Evolutionary conservation across 352 stramenopile species (phyloP).

Genomic region (Aphanomyces stellatus): DNA sequence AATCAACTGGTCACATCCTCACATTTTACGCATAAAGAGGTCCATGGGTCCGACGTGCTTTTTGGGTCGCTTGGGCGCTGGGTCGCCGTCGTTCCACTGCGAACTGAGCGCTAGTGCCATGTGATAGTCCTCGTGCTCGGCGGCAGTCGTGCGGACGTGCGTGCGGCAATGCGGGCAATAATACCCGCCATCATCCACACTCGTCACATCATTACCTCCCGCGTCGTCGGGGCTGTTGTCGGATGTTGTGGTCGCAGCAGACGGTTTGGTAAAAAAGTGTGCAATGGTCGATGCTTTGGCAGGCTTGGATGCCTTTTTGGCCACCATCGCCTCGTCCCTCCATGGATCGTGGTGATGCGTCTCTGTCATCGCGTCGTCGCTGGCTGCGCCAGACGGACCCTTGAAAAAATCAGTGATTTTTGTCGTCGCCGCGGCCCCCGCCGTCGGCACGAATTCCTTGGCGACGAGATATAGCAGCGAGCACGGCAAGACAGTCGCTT

Average conservation of each 20-base stretch:
- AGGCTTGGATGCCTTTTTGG: background rate
- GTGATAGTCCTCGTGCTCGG: conserved; percentile 52
- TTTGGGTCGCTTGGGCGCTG: conserved; percentile 13
- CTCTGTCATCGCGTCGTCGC: background rate
- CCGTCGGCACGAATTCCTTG: conserved; percentile 60
- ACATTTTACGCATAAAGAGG: too few species aligned
- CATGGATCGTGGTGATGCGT: too few species aligned
- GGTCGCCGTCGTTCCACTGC: conserved; percentile 6
- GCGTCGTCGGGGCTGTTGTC: too few species aligned
- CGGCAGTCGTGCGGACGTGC: conserved; percentile 26
- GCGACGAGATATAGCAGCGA: conserved; percentile 44
- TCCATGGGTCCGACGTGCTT: conserved; percentile 38
- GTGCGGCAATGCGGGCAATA: conserved; percentile 36
- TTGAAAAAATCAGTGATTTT: conserved; percentile 71
- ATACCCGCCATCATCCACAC: background rate
- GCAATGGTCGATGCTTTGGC: background rate
- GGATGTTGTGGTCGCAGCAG: too few species aligned
- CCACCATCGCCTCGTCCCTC: background rate
- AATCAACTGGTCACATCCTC: too few species aligned
- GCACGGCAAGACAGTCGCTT: conserved; percentile 51
- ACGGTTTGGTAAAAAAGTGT: background rate
- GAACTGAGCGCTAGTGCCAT: conserved; percentile 40
- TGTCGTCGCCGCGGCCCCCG: conserved; percentile 26
- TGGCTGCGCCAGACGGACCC: conserved; percentile 22
- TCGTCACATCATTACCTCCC: background rate